Conservation (phyloP, 805 yeast species). For the Candida chilensis region DNA sequence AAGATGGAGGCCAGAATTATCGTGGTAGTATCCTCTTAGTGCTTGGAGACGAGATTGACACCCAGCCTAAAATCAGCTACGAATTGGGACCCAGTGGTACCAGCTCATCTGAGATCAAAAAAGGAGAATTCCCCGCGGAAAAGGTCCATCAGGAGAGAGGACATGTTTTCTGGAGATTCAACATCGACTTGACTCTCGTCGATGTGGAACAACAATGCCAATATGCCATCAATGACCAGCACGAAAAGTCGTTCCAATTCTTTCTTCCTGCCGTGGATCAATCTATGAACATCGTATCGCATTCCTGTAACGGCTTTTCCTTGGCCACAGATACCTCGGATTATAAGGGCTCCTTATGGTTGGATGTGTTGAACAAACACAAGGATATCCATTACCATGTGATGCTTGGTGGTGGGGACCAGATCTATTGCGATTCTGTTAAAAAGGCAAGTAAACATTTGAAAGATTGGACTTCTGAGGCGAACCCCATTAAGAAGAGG, state of each 20-base stretch:
- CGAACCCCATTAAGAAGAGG: constrained; percentile 34
- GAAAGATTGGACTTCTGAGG: constrained; percentile 54
- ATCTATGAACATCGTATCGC: constrained; percentile 76
- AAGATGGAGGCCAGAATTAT: constrained; percentile 39
- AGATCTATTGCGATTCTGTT: constrained; percentile 80
- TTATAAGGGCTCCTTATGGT: constrained; percentile 79
- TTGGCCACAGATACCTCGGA: constrained; percentile 53
- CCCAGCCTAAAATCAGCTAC: constrained; percentile 20
- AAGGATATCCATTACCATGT: constrained; percentile 63
- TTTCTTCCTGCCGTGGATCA: constrained; percentile 54
- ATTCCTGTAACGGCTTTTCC: constrained; percentile 90
- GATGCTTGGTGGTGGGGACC: constrained; percentile 98
- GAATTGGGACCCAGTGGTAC: constrained; percentile 20
- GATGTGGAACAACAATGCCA: constrained; percentile 50
- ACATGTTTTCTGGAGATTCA: constrained; percentile 58
- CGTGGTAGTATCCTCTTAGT: constrained; percentile 66
- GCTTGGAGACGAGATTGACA: constrained; percentile 30
- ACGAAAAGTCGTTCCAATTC: constrained; percentile 43
- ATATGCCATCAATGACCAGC: constrained; percentile 45
- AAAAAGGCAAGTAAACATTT: constrained; percentile 47
- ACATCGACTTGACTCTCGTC: constrained; percentile 38
- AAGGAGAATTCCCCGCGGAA: constrained; percentile 39
- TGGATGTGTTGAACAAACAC: constrained; percentile 71
- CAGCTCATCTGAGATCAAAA: constrained; percentile 7
- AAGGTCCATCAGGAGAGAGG: constrained; percentile 33